A percentile compares a stretch with the other conserved stretches of the same genome.
These are phyloP conservation scores for Salvia rosmarinus DNA, from an alignment of 257 asterid genomes.

Conservation along the genomic window DNA sequence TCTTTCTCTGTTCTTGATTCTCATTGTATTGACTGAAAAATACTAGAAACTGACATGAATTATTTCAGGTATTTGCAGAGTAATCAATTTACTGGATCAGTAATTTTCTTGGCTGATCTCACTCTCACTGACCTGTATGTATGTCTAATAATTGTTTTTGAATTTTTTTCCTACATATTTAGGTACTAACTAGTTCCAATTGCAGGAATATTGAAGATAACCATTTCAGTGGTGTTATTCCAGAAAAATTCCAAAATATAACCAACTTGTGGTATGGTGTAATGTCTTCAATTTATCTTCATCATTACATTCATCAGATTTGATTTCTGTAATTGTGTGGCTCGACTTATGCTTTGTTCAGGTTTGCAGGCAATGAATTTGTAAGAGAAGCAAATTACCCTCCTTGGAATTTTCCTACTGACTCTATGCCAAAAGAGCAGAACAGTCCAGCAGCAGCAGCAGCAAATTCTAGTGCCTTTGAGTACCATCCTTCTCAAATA, in stretches of 20 bases:
- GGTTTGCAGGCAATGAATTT: constrained; percentile 85
- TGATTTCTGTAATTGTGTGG: constrained; percentile 11
- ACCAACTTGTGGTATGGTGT: constrained; percentile 65
- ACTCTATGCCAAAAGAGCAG: constrained; percentile 49
- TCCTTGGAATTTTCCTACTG: constrained; percentile 80
- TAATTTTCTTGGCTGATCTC: constrained; percentile 67
- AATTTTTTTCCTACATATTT: not conserved
- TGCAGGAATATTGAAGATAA: constrained; percentile 90
- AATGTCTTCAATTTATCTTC: constrained; percentile 5
- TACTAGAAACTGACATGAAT: constrained; percentile 19
- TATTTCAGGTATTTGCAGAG: constrained; percentile 73
- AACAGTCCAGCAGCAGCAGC: constrained; percentile 70
- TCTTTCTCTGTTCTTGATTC: constrained; percentile 19
- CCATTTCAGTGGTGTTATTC: constrained; percentile 94
- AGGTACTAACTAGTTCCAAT: constrained; percentile 29
- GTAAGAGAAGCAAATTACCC: constrained; percentile 58
- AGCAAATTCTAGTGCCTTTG: constrained; percentile 62
- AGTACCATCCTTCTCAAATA: constrained; percentile 52
- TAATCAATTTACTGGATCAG: constrained; percentile 87
- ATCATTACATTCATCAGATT: not conserved
- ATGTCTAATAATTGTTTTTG: not conserved
- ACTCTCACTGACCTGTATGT: constrained; percentile 74
- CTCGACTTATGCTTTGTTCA: constrained; percentile 30
- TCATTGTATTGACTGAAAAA: constrained; percentile 9
- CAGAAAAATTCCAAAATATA: constrained; percentile 69